Evolutionary conservation across 169 alveolate species (phyloP).

Genomic region (Cryptosporidium parvum): DNA sequence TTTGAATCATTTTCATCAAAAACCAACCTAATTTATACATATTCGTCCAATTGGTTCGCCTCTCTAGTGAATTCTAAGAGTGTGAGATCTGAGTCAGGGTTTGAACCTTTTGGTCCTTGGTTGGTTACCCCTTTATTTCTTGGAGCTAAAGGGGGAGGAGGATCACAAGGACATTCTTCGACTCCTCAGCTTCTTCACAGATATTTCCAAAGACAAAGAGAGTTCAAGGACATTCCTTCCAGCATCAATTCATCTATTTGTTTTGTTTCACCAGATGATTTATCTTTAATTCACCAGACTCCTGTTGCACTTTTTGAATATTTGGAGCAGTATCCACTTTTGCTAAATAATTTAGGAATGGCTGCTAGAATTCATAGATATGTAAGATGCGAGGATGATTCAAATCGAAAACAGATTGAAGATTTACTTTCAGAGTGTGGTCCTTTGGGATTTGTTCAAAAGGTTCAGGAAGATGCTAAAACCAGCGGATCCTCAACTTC

Average conservation of each 20-base stretch:
- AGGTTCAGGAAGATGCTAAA: constrained; percentile 39
- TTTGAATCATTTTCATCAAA: constrained; percentile 48
- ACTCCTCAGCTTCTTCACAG: constrained; percentile 63
- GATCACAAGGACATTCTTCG: constrained; percentile 3
- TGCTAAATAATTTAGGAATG: constrained; percentile 86
- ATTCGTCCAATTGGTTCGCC: constrained; percentile 25
- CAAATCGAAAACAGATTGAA: constrained; percentile 21
- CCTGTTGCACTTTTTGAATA: constrained; percentile 87
- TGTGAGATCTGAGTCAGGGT: constrained; percentile 20
- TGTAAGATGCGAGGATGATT: constrained; percentile 74
- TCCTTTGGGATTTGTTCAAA: constrained; percentile 35
- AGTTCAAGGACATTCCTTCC: constrained; percentile 69
- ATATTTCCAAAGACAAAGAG: constrained; percentile 68
- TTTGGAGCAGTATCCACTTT: constrained; percentile 87
- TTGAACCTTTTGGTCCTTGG: constrained; percentile 72
- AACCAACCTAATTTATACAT: constrained; percentile 25
- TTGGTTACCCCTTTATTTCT: constrained; percentile 33
- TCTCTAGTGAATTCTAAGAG: constrained; percentile 22
- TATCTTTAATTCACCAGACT: constrained; percentile 84
- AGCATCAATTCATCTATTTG: constrained; percentile 79
- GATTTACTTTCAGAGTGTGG: constrained; percentile 43
- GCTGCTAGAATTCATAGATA: constrained; percentile 84
- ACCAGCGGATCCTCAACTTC: constrained; percentile 68
- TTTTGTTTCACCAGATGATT: constrained; percentile 81
- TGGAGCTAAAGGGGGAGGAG: constrained; percentile 30